Evolutionary conservation across 225 moss, liverwort and hornwort species (phyloP), one percentile per base, ranked within the genome.

Genomic region (Ulota crispa): DNA sequence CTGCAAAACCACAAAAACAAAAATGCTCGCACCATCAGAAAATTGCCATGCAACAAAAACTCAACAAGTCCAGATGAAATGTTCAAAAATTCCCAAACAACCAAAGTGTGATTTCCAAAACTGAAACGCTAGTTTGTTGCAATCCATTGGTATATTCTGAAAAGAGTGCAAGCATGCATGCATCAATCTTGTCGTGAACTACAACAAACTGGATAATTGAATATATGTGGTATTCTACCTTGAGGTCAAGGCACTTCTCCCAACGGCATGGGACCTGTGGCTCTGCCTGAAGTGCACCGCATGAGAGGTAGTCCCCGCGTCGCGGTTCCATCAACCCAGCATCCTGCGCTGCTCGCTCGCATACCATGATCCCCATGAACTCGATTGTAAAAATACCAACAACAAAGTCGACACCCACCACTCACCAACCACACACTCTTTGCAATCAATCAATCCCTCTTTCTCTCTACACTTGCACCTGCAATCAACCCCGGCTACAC

Each of bases 191-290:
- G 20, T 20, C 20, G 8, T 50, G 47, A 21, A 34, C n/a, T 53
- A 11, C 30, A 39, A 42, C 5, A 2, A 42, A 12, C 14, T 37
- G 32, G 32, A 3, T 19, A 21, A 39, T 41, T 34, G 59, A 54
- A 47, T 2, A 2, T 11, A 1, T 6, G 41, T n/a, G 12, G n/a
- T 41, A 54, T 19, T 9, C 76, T 64, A 93, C 94, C 93, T 94
- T 82, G 62, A 95, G 83, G 82, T 95, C 89, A 54, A 93, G 87
- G 43, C 93, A 92, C 73, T 93, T 95, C 80, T 95, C 95, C 93
- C 93, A 93, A 15, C 93, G 92, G 53, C 83, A 70, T 1, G 91
- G 92, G 0, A 95, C 92, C 64, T 87, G 94, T 27, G 90, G 90
- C 82, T 94, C 89, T 19, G 83, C 80, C 73, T 93, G 85, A 2